These are phyloP conservation scores for Leccinum aurantiacum DNA, from an alignment of 768 basidiomycete genomes.

Conservation along the genomic window DNA sequence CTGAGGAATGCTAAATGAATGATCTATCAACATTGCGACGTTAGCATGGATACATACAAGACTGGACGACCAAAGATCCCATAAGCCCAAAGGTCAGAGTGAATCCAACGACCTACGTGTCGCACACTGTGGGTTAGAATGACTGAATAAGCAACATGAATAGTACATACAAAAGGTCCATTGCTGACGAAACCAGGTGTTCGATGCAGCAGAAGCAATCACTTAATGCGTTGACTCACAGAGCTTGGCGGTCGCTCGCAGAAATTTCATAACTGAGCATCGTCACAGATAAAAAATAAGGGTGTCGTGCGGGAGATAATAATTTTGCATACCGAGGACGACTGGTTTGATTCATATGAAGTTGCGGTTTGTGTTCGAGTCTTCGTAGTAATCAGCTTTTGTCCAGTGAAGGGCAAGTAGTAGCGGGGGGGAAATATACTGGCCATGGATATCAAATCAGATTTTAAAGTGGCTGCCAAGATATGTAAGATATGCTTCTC, in stretches of 20 bases:
- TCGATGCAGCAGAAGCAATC: neutral
- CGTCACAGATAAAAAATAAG: no score
- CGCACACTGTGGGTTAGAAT: neutral
- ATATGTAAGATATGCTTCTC: constrained; percentile 12
- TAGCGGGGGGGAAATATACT: no score
- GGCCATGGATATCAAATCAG: no score
- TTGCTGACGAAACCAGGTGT: neutral
- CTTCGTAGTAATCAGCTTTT: no score
- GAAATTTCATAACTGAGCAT: no score
- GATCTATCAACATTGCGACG: no score
- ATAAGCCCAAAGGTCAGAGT: constrained; percentile 14
- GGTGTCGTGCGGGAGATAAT: no score
- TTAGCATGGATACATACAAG: no score
- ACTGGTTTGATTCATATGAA: no score
- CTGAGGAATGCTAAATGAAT: neutral
- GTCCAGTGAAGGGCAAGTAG: no score
- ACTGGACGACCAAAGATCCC: constrained; percentile 6
- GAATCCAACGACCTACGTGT: constrained; percentile 16
- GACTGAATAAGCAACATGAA: neutral
- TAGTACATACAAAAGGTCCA: neutral
- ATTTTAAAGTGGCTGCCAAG: constrained; percentile 24
- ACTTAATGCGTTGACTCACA: neutral
- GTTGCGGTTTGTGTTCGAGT: no score
- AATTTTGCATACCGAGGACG: no score
- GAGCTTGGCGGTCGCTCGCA: accelerated